Evolutionary conservation across 768 basidiomycete species (phyloP).

Genomic region (Lactarius tabidus): DNA sequence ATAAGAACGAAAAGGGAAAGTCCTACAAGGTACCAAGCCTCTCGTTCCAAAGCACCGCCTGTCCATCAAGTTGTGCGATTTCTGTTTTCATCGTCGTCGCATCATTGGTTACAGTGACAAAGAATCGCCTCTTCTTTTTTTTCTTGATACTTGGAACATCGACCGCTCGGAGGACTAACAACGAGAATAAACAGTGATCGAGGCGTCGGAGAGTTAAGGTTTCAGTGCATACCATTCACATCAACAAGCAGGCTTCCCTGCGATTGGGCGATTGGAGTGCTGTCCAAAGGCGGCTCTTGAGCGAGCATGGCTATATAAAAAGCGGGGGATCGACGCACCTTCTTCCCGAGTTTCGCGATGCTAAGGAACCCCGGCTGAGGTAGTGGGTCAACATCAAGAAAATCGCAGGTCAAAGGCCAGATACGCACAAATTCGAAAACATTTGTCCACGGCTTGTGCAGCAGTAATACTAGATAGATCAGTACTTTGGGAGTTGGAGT

Average conservation of each 20-base stretch:
- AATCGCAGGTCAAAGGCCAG: neutral
- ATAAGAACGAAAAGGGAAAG: neutral
- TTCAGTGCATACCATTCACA: neutral
- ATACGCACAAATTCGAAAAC: neutral
- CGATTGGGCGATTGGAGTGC: neutral
- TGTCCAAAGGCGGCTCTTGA: neutral
- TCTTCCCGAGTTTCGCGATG: neutral
- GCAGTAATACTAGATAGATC: neutral
- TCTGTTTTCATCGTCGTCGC: neutral
- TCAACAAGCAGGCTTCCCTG: neutral
- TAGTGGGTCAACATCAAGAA: neutral
- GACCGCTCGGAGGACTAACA: neutral
- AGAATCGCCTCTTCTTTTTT: neutral
- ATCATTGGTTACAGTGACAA: neutral
- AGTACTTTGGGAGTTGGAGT: too few species aligned
- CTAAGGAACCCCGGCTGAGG: neutral
- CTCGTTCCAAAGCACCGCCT: neutral
- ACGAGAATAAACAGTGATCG: neutral
- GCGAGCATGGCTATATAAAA: neutral
- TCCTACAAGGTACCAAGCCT: neutral
- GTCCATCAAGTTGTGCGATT: neutral
- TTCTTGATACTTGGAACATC: neutral
- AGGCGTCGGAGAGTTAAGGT: neutral
- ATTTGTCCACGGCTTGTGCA: neutral
- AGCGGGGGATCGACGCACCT: neutral